Evolutionary conservation across 371 early-diverging fungal species (phyloP).

Genomic region (Nematocida displodere): DNA sequence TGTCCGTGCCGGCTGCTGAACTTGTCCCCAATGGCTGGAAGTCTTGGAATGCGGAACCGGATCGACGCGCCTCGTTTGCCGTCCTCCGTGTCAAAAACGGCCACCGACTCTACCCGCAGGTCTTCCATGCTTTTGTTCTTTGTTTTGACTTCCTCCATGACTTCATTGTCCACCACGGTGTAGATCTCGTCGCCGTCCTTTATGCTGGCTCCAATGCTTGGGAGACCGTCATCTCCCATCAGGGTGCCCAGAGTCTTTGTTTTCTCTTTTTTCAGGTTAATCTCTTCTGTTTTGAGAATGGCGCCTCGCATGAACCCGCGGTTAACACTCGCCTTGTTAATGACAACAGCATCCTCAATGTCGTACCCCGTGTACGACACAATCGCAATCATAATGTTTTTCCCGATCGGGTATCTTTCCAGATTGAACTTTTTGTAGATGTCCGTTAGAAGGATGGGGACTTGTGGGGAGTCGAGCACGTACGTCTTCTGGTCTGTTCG

Average conservation of each 20-base stretch:
- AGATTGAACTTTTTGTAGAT: conserved; percentile 78
- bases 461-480: conserved; percentile 83
- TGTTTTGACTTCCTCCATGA: background rate
- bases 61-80: conserved; percentile 24
- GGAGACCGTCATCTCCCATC: conserved; percentile 61
- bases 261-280: conserved; percentile 73
- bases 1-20: conserved; percentile 98
- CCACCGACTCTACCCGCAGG: conserved; percentile 47
- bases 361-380: conserved; percentile 84
- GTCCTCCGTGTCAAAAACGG: conserved; percentile 42
- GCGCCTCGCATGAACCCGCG: conserved; percentile 92
- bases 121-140: conserved; percentile 52
- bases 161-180: conserved; percentile 68
- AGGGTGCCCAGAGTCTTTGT: conserved; percentile 70
- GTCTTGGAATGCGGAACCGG: conserved; percentile 81
- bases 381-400: conserved; percentile 92
- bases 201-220: conserved; percentile 76
- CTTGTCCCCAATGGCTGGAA: conserved; percentile 96
- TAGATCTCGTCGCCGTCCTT: conserved; percentile 22
- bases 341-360: conserved; percentile 99
- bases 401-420: conserved; percentile 88
- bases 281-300: conserved; percentile 84
- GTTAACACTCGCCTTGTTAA: conserved; percentile 87
- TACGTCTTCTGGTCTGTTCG: conserved; percentile 93
- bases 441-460: conserved; percentile 83